phyloP scores from a whole-genome alignment of 495 filamentous ascomycete genomes.

The Sordaria brevicollis region DNA sequence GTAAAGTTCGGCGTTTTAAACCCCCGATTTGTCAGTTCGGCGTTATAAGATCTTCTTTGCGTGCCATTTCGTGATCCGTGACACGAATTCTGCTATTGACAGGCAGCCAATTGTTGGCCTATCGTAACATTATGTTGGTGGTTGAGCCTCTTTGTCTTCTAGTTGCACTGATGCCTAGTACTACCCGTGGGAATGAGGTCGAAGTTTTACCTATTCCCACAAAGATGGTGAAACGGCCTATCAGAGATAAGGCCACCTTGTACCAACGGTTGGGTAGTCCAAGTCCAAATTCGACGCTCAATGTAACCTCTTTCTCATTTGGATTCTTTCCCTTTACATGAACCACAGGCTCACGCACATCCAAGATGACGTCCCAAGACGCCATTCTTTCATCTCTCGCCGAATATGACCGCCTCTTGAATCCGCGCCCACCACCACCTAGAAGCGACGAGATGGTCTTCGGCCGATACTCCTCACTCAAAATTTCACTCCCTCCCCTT shows the following conservation, averaged over 20 bases:
- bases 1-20: background rate
- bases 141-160: background rate
- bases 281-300: too few relatives aligned
- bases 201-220: too few relatives aligned
- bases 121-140: background rate
- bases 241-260: too few relatives aligned
- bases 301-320: background rate
- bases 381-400: background rate
- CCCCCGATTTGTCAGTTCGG: too few relatives aligned
- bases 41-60: background rate
- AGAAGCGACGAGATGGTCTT: background rate
- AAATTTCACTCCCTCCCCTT: constrained; percentile 15
- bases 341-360: background rate
- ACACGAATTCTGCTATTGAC: background rate
- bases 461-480: background rate
- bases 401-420: background rate
- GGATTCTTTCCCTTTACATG: background rate
- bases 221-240: too few relatives aligned
- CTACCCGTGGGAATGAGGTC: too few relatives aligned
- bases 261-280: too few relatives aligned
- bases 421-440: background rate
- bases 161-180: too few relatives aligned
- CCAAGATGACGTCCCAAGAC: background rate
- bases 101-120: background rate
- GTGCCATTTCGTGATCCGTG: background rate